phyloP scores from a whole-genome alignment of 495 filamentous ascomycete species.

The Ramalina peruviana region DNA sequence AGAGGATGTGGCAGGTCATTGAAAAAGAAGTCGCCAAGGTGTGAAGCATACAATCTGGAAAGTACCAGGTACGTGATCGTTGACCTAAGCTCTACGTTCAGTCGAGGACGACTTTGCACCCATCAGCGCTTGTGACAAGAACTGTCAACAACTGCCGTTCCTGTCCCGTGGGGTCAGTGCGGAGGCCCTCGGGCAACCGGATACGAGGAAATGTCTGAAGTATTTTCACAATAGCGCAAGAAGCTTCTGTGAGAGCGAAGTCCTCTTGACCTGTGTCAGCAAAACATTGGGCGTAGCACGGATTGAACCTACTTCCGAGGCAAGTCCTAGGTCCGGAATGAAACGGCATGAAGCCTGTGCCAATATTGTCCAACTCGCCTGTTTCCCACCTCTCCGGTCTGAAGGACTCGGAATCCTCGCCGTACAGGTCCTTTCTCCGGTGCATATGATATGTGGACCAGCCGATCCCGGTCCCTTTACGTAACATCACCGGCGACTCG shows the following conservation, averaged over 20 bases:
- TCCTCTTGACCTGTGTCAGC: constrained; percentile 22
- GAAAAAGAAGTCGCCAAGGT: constrained; percentile 4
- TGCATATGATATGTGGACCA: constrained; percentile 46
- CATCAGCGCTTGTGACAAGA: constrained; percentile 20
- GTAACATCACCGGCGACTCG: constrained; percentile 28
- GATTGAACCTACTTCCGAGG: constrained; percentile 15
- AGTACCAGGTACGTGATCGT: no score
- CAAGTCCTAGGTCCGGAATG: constrained; percentile 41
- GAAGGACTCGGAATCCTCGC: constrained; percentile 36
- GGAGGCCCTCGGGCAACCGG: constrained; percentile 12
- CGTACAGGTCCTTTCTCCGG: constrained; percentile 43
- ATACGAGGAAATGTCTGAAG: constrained; percentile 30
- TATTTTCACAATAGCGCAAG: constrained; percentile 30
- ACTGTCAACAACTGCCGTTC: constrained; percentile 21
- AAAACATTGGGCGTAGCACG: no score
- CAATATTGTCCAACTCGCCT: constrained; percentile 15
- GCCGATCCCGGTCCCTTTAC: constrained; percentile 25
- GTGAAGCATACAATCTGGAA: background rate
- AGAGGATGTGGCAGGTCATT: constrained; percentile 18
- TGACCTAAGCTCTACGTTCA: background rate
- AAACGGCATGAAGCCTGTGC: constrained; percentile 56
- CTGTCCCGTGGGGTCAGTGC: constrained; percentile 14
- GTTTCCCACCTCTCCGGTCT: constrained; percentile 52
- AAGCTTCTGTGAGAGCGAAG: constrained; percentile 35
- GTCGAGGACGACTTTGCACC: constrained; percentile 19